A percentile compares a stretch with the other conserved stretches of the same genome.
Conservation (phyloP, 371 early-diverging fungal species). For the Lichtheimia corymbifera region DNA sequence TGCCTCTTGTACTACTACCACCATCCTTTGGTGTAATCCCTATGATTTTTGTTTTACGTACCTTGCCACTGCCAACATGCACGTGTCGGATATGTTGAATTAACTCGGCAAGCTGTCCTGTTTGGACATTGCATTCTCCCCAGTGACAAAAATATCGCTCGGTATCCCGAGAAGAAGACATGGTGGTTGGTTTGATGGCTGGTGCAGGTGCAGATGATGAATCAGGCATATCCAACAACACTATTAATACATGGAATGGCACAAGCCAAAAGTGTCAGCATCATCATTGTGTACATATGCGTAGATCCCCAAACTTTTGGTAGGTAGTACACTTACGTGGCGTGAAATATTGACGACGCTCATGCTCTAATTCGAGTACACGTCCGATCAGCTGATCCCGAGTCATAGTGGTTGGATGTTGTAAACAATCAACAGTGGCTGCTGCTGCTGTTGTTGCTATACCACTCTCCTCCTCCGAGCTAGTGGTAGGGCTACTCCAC, state of each 20-base stretch:
- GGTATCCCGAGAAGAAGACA: no score
- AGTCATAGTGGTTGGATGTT: slow-evolving; percentile 23
- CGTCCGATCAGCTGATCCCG: slow-evolving; percentile 39
- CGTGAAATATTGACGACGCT: slow-evolving; percentile 17
- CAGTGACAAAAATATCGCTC: slow-evolving; percentile 49
- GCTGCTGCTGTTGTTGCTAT: neutral
- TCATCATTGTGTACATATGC: no score
- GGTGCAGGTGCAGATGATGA: no score
- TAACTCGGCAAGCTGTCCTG: slow-evolving; percentile 51
- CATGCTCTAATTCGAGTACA: slow-evolving; percentile 35
- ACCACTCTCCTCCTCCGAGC: slow-evolving; percentile 3
- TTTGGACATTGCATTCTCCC: slow-evolving; percentile 53
- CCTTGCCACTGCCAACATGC: slow-evolving; percentile 68
- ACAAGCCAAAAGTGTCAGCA: no score
- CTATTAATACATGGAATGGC: no score
- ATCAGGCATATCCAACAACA: no score
- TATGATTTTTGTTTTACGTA: neutral
- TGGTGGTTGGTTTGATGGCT: no score
- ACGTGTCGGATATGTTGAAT: slow-evolving; percentile 62
- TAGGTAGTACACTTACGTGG: neutral
- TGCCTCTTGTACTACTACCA: no score
- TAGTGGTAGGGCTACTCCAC: slow-evolving; percentile 1
- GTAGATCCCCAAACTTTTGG: no score
- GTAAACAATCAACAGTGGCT: no score
- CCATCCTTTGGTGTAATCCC: no score